These are phyloP conservation scores for Candida multigemmis DNA, from an alignment of 805 yeast genomes.

Conservation along the genomic window DNA sequence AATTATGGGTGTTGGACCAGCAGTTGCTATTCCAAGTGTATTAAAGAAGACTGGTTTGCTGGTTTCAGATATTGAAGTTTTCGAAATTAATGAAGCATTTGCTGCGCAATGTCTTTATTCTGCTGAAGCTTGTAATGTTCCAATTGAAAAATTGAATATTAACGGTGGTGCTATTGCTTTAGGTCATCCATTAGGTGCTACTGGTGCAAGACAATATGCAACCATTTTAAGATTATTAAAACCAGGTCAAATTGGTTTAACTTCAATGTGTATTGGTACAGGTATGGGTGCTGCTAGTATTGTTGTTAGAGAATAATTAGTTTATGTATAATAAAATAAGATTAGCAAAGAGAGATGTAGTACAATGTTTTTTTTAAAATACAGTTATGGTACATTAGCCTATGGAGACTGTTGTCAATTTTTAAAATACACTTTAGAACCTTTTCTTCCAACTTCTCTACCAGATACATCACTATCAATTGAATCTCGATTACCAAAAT, in stretches of 20 bases:
- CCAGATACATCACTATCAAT: constrained; percentile 5
- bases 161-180: constrained; percentile 95
- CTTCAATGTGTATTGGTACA: constrained; percentile 96
- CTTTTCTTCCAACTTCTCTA: constrained; percentile 7
- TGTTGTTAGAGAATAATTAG: constrained; percentile 62
- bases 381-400: background rate
- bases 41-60: constrained; percentile 53
- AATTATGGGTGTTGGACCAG: constrained; percentile 98
- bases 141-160: constrained; percentile 58
- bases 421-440: constrained; percentile 16
- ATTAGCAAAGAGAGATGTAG: background rate
- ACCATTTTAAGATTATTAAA: constrained; percentile 76
- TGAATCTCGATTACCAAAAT: constrained; percentile 3
- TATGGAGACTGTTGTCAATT: too few relatives aligned
- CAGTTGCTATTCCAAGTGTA: constrained; percentile 84
- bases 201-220: constrained; percentile 87
- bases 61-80: constrained; percentile 60
- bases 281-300: constrained; percentile 98
- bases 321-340: constrained; percentile 1
- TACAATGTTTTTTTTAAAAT: background rate
- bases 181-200: constrained; percentile 71
- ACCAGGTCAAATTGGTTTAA: constrained; percentile 77
- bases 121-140: constrained; percentile 56
- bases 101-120: constrained; percentile 90
- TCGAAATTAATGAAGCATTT: constrained; percentile 93